phyloP scores from a whole-genome alignment of 2,329 filamentous ascomycete genomes.

The Laburnicola sp. region DNA sequence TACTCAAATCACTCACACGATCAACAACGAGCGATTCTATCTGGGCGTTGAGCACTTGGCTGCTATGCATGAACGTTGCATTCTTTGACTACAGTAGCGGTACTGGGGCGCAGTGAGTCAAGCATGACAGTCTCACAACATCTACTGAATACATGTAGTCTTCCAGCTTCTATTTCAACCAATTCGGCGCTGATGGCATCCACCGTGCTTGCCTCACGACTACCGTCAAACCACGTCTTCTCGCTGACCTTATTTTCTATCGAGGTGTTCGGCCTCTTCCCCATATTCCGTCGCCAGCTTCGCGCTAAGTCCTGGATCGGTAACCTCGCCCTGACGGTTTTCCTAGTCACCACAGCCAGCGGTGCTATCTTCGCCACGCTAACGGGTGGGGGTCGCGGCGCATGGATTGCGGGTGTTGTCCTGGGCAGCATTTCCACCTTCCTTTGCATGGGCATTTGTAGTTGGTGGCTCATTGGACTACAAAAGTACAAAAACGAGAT shows the following conservation, averaged over 20 bases:
- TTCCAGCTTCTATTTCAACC: constrained; percentile 79
- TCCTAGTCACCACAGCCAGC: constrained; percentile 77
- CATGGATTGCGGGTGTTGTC: constrained; percentile 70
- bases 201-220: constrained; percentile 85
- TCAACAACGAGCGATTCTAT: constrained; percentile 94
- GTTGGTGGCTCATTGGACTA: constrained; percentile 95
- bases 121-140: constrained; percentile 13
- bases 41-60: constrained; percentile 93
- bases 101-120: constrained; percentile 54
- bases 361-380: constrained; percentile 71
- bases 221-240: constrained; percentile 94
- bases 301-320: constrained; percentile 79
- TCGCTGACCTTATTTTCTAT: constrained; percentile 94
- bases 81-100: constrained; percentile 94
- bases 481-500: constrained; percentile 99
- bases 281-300: constrained; percentile 91
- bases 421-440: constrained; percentile 74
- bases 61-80: constrained; percentile 93
- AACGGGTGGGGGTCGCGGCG: constrained; percentile 57
- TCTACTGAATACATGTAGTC: constrained; percentile 50
- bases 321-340: constrained; percentile 74
- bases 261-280: constrained; percentile 94
- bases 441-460: constrained; percentile 86
- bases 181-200: constrained; percentile 97
- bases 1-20: constrained; percentile 91